A percentile compares a stretch with the other conserved stretches of the same genome.
phyloP scores from a whole-genome alignment of 192 early-diverging fungal species.

The Chytriomyces sp. region DNA sequence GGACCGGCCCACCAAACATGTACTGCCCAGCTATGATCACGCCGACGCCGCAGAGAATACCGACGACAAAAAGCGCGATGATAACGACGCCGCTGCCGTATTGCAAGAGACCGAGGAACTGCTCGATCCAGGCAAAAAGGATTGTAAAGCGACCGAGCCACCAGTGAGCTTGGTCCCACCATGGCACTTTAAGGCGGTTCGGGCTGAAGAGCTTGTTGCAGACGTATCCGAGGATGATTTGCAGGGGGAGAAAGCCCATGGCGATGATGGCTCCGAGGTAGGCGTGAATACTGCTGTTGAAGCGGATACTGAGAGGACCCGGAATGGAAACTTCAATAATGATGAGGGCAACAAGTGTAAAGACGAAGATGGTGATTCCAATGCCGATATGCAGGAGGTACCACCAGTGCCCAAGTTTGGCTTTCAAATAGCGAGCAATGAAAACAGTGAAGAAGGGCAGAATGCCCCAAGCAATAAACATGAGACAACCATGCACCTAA shows the following conservation, averaged over 20 bases:
- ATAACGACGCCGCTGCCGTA: conserved; percentile 7
- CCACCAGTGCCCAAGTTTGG: conserved; percentile 41
- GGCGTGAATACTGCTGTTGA: conserved; percentile 18
- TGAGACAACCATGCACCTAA: conserved; percentile 35
- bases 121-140: conserved; percentile 6
- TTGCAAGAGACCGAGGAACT: background rate
- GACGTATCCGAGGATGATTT: conserved; percentile 39
- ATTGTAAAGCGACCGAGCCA: conserved; percentile 43
- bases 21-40: conserved; percentile 10
- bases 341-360: conserved; percentile 24
- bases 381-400: conserved; percentile 40
- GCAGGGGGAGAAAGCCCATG: conserved; percentile 15
- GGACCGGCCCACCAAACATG: conserved; percentile 16
- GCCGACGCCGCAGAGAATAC: conserved; percentile 1
- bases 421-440: conserved; percentile 46
- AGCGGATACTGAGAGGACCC: conserved; percentile 1
- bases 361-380: conserved; percentile 30
- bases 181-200: conserved; percentile 31
- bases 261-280: conserved; percentile 3
- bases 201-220: conserved; percentile 32
- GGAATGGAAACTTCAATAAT: conserved; percentile 22
- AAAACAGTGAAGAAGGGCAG: conserved; percentile 39
- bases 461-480: conserved; percentile 44
- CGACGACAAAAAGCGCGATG: background rate
- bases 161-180: conserved; percentile 55